Conservation (phyloP, 768 basidiomycete genomes). For the Dioszegia aurantiaca region DNA sequence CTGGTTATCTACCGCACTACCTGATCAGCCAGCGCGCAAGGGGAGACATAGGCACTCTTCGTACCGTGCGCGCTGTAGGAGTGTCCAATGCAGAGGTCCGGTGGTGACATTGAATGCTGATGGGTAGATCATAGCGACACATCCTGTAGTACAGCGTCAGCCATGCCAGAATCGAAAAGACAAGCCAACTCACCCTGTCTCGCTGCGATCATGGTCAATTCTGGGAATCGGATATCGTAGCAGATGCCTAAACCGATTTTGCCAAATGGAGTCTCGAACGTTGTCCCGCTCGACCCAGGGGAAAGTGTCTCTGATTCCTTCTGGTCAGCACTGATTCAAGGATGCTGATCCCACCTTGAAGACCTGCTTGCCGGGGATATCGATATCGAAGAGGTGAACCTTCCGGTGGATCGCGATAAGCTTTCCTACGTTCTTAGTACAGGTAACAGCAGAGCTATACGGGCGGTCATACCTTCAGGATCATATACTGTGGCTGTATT, state of each 20-base stretch:
- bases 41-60: conserved; percentile 29
- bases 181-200: conserved; percentile 63
- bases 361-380: conserved; percentile 60
- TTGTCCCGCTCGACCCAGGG: conserved; percentile 68
- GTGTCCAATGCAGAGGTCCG: conserved; percentile 92
- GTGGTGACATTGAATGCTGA: conserved; percentile 94
- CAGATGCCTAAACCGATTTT: conserved; percentile 94
- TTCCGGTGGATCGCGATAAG: conserved; percentile 87
- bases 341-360: conserved; percentile 41
- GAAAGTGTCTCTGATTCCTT: conserved; percentile 56
- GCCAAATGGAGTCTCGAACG: conserved; percentile 95
- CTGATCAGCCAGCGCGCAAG: conserved; percentile 9
- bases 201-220: conserved; percentile 85
- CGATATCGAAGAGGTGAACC: conserved; percentile 95
- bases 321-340: not conserved
- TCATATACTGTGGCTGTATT: conserved; percentile 92
- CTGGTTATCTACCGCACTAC: conserved; percentile 91
- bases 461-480: conserved; percentile 52
- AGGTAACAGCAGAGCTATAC: not conserved
- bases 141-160: conserved; percentile 59
- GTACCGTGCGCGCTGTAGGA: conserved; percentile 81
- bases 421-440: conserved; percentile 59
- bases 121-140: conserved; percentile 84
- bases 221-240: conserved; percentile 80
- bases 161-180: too few species aligned